Percentiles rank a stretch among this genome's conserved stretches.
Evolutionary conservation across 169 alveolate genomes (phyloP).

Genomic region (Theileria parva): DNA sequence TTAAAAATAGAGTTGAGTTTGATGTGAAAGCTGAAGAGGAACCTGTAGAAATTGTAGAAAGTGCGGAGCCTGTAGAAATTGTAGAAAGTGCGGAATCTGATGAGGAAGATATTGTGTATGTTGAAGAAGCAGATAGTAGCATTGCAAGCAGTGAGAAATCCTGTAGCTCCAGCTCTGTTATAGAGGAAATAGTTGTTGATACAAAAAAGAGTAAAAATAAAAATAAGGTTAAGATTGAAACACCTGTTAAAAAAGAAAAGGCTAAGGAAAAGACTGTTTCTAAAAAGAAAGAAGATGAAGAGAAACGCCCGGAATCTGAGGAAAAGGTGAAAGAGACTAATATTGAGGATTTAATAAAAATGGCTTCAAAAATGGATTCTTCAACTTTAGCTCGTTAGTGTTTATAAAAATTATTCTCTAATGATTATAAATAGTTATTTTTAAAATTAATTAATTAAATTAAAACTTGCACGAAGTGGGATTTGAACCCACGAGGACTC

Average conservation of each 20-base stretch:
- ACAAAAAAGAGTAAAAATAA: neutral
- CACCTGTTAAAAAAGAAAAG: neutral
- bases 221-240: slow-evolving; percentile 2
- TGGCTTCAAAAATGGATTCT: neutral
- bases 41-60: neutral
- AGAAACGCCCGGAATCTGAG: neutral
- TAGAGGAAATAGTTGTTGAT: neutral
- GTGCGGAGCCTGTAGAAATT: neutral
- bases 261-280: neutral
- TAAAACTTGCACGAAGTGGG: slow-evolving; percentile 87
- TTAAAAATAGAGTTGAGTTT: neutral
- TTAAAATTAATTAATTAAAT: slow-evolving; percentile 6
- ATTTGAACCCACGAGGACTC: slow-evolving; percentile 91
- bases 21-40: neutral
- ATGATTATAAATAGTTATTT: neutral
- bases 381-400: neutral
- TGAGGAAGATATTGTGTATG: neutral
- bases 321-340: neutral
- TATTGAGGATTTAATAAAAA: neutral
- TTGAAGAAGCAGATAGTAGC: neutral
- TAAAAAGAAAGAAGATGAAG: neutral
- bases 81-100: neutral
- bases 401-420: neutral
- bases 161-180: neutral
- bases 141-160: neutral